phyloP scores from a whole-genome alignment of 1,284 basidiomycete species.

The Leucoagaricus sp. region DNA sequence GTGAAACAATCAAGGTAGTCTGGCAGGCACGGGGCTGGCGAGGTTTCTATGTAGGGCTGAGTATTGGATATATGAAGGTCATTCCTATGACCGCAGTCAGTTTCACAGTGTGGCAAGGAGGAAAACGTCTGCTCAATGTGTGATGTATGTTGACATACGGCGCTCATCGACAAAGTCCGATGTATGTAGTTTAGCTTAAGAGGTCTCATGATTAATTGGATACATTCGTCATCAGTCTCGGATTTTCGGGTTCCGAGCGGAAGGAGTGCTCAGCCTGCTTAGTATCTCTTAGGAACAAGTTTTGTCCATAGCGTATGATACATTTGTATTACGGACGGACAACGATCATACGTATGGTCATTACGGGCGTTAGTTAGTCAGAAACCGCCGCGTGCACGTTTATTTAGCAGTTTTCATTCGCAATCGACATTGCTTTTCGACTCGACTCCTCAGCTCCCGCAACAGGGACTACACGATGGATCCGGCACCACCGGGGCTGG shows the following conservation, averaged over 20 bases:
- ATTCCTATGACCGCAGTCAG: slow-evolving; percentile 93
- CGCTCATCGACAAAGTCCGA: background rate
- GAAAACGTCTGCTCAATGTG: slow-evolving; percentile 62
- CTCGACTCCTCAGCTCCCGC: background rate
- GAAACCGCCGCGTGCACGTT: slow-evolving; percentile 1
- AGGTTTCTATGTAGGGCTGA: slow-evolving; percentile 93
- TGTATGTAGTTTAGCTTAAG: background rate
- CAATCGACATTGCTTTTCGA: background rate
- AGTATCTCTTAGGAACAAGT: background rate
- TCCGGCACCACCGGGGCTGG: background rate
- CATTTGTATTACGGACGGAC: slow-evolving; percentile 1
- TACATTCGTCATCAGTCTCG: background rate
- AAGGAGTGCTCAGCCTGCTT: background rate
- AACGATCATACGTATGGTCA: slow-evolving; percentile 12
- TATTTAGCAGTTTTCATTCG: background rate
- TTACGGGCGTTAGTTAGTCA: slow-evolving; percentile 12
- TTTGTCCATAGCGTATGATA: background rate
- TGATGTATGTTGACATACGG: slow-evolving; percentile 17
- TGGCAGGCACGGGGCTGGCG: slow-evolving; percentile 75
- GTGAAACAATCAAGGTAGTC: slow-evolving; percentile 74
- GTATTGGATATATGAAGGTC: slow-evolving; percentile 95
- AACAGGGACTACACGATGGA: slow-evolving; percentile 1
- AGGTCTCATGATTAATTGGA: background rate
- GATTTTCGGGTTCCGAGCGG: background rate
- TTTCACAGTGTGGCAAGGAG: slow-evolving; percentile 76